These are phyloP conservation scores for Fusarium annulatum DNA, from an alignment of 2,329 filamentous ascomycete genomes.

Conservation along the genomic window DNA sequence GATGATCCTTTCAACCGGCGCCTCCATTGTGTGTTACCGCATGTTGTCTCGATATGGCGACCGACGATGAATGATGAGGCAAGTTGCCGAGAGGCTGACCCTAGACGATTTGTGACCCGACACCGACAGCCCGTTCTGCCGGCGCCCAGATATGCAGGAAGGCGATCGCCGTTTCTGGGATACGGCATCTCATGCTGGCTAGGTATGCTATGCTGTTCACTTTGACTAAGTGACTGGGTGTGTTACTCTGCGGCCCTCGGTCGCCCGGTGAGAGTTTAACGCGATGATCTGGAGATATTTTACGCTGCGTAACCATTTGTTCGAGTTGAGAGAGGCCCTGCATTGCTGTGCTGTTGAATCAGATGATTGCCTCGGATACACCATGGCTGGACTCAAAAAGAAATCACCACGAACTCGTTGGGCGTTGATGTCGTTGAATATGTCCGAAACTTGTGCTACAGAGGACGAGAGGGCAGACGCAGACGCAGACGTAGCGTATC, in stretches of 20 bases:
- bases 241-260: constrained; percentile 5
- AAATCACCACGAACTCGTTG: constrained; percentile 16
- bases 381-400: constrained; percentile 4
- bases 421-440: constrained; percentile 19
- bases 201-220: neutral
- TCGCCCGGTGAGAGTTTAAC: constrained; percentile 7
- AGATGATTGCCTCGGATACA: constrained; percentile 5
- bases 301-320: constrained; percentile 19
- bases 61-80: constrained; percentile 24
- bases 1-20: neutral
- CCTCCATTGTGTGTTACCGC: constrained; percentile 8
- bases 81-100: constrained; percentile 10
- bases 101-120: neutral
- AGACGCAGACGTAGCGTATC: neutral
- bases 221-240: neutral
- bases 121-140: constrained; percentile 12
- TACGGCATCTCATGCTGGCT: neutral
- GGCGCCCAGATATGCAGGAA: constrained; percentile 12
- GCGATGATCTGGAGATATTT: constrained; percentile 35
- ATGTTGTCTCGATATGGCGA: constrained; percentile 14
- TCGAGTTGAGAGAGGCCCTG: constrained; percentile 2
- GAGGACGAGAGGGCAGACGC: constrained; percentile 9
- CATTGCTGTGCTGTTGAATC: constrained; percentile 5
- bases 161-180: neutral
- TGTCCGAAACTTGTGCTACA: constrained; percentile 16